phyloP scores from a whole-genome alignment of 225 moss, liverwort and hornwort genomes.

The Antitrichia curtipendula region DNA sequence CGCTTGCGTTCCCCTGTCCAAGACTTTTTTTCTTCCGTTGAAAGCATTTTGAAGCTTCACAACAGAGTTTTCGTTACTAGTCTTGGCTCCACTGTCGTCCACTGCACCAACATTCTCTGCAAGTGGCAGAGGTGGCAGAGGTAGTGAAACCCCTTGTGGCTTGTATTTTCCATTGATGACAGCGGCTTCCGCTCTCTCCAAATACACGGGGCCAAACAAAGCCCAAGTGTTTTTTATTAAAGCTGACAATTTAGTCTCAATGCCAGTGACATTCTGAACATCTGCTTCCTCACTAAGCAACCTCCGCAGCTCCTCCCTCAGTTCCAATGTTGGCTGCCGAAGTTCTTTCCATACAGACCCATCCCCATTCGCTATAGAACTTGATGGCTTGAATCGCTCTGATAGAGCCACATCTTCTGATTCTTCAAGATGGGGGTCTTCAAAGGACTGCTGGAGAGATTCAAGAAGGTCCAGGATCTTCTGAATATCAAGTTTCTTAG shows the following conservation, averaged over 20 bases:
- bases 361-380: not conserved
- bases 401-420: not conserved
- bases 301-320: slow-evolving; percentile 5
- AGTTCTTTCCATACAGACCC: slow-evolving; percentile 1
- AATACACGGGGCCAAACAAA: slow-evolving; percentile 11
- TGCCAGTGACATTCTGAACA: not conserved
- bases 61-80: not conserved
- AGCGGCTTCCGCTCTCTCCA: slow-evolving; percentile 20
- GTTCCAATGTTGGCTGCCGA: not conserved
- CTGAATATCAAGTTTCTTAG: not conserved
- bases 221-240: not conserved
- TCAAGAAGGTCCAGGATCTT: not conserved
- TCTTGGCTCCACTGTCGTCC: not conserved
- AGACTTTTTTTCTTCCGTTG: not conserved
- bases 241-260: not conserved
- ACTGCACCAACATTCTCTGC: not conserved
- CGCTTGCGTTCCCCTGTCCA: not conserved
- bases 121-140: not conserved
- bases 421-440: not conserved
- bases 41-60: not conserved
- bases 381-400: not conserved
- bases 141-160: not conserved
- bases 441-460: not conserved
- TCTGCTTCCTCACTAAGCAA: not conserved
- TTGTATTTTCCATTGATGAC: slow-evolving; percentile 1